Percentiles rank a stretch among this genome's conserved stretches.
Evolutionary conservation across 2,329 filamentous ascomycete genomes (phyloP).

Genomic region (Arthrobotrys megalospora): DNA sequence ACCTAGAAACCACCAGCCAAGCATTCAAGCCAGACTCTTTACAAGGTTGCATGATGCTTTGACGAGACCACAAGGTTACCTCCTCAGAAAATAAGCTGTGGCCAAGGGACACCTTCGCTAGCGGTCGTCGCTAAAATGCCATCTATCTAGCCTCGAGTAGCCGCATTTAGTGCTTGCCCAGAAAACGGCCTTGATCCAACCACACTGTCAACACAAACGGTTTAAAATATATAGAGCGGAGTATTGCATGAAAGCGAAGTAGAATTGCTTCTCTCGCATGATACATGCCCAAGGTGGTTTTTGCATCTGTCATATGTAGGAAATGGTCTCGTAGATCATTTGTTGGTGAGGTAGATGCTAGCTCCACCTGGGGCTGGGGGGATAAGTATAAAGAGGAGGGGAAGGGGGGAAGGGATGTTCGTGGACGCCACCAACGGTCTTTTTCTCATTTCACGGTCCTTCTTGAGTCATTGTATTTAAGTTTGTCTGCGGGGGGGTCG

Average conservation of each 20-base stretch:
- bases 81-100: slow-evolving; percentile 7
- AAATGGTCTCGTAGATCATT: not conserved
- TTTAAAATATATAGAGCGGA: not conserved
- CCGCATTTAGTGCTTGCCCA: slow-evolving; percentile 23
- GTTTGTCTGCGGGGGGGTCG: not conserved
- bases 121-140: slow-evolving; percentile 6
- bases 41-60: slow-evolving; percentile 1
- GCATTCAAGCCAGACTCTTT: slow-evolving; percentile 6
- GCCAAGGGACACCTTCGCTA: slow-evolving; percentile 27
- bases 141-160: slow-evolving; percentile 16
- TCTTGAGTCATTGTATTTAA: not conserved
- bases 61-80: slow-evolving; percentile 1
- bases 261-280: slow-evolving; percentile 26
- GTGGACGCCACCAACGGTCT: slow-evolving; percentile 10
- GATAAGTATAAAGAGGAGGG: slow-evolving; percentile 19
- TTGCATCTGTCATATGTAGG: slow-evolving; percentile 7
- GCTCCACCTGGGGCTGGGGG: slow-evolving; percentile 1
- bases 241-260: not conserved
- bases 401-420: not conserved
- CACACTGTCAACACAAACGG: slow-evolving; percentile 9
- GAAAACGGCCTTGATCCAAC: not conserved
- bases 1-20: slow-evolving; percentile 17
- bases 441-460: not conserved
- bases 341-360: not conserved
- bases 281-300: slow-evolving; percentile 2